Conservation (phyloP, 768 basidiomycete species). For the Mrakia blollopis region DNA sequence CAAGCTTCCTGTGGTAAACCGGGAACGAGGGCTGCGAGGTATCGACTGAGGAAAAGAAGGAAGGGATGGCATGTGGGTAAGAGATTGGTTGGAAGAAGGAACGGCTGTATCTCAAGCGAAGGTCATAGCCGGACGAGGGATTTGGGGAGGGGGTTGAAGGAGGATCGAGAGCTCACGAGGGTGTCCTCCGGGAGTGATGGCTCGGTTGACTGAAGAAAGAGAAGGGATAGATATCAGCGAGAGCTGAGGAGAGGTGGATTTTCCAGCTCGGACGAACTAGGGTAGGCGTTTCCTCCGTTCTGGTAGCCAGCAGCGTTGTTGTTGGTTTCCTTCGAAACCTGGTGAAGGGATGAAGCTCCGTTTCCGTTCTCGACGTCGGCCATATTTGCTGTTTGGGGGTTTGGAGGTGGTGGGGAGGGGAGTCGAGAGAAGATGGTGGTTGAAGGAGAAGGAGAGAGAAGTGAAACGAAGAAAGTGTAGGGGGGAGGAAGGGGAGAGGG, state of each 20-base stretch:
- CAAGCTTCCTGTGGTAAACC: conserved; percentile 26
- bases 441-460: too few species aligned
- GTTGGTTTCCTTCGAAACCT: neutral
- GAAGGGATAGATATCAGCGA: neutral
- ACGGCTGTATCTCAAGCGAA: neutral
- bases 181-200: conserved; percentile 29
- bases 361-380: neutral
- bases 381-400: neutral
- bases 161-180: conserved; percentile 11
- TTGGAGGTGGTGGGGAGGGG: neutral
- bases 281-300: neutral
- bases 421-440: too few species aligned
- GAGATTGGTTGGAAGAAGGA: neutral
- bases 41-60: conserved; percentile 10
- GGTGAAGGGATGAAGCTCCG: neutral
- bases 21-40: conserved; percentile 29
- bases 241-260: neutral
- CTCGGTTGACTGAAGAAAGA: conserved; percentile 16
- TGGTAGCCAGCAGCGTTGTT: neutral
- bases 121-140: neutral
- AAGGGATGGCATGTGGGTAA: neutral
- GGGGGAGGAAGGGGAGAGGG: neutral
- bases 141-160: neutral
- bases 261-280: neutral
- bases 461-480: neutral